Evolutionary conservation across 148 eudicot genomes (phyloP).

Genomic region (Simmondsia chinensis): DNA sequence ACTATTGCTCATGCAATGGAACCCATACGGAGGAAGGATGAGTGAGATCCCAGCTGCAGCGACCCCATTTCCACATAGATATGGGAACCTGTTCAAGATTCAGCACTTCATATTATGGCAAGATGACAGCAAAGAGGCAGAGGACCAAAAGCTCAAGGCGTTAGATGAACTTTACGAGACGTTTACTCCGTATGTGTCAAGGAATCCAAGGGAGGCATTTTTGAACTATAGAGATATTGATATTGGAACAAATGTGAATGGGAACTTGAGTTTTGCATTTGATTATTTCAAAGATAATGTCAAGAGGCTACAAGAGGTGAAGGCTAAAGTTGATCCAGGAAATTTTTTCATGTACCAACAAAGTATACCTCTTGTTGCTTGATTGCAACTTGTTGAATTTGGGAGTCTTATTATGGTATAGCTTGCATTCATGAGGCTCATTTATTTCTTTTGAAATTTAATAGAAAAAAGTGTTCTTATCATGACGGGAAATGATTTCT

Average conservation of each 20-base stretch:
- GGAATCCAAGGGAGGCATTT: constrained; percentile 12
- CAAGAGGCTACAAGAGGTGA: constrained; percentile 7
- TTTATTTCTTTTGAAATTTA: too few species aligned
- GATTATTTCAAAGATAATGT: constrained; percentile 13
- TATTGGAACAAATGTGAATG: constrained; percentile 7
- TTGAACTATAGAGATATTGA: constrained; percentile 16
- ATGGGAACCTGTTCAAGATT: constrained; percentile 15
- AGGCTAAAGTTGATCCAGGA: constrained; percentile 10
- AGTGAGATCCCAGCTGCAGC: constrained; percentile 6
- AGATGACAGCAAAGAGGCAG: neutral
- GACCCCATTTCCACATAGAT: constrained; percentile 17
- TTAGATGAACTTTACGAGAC: neutral
- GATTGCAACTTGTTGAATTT: too few species aligned
- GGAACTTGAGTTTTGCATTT: neutral
- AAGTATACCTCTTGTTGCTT: constrained; percentile 10
- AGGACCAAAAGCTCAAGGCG: neutral
- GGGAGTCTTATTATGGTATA: too few species aligned
- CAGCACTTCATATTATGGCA: constrained; percentile 7
- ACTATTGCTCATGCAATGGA: neutral
- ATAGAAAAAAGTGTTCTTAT: too few species aligned
- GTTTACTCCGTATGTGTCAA: constrained; percentile 16
- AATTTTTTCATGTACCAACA: constrained; percentile 13
- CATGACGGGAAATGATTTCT: too few species aligned
- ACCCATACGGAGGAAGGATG: constrained; percentile 14
- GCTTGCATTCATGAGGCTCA: too few species aligned